A percentile compares a stretch with the other conserved stretches of the same genome.
Evolutionary conservation across 192 early-diverging fungal genomes (phyloP).

Genomic region (Mortierella claussenii): DNA sequence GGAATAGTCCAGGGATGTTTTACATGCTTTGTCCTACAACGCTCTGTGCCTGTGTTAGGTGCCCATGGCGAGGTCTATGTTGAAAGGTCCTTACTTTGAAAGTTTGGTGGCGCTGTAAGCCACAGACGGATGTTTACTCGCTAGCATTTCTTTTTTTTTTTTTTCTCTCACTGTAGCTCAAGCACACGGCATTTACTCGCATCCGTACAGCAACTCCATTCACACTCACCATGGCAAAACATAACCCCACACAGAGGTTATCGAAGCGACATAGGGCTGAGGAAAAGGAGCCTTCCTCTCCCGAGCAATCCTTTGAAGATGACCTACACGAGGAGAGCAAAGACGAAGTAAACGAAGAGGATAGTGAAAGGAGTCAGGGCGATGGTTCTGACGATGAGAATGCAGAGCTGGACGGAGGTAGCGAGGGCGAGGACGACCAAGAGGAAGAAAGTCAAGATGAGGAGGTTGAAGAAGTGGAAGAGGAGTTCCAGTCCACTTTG

Average conservation of each 20-base stretch:
- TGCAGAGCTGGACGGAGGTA: not conserved
- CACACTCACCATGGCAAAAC: not conserved
- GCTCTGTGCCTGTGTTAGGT: no score
- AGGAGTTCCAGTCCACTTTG: constrained; percentile 9
- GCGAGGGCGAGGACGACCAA: constrained; percentile 1
- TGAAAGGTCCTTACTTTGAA: no score
- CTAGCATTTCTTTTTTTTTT: no score
- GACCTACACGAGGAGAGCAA: not conserved
- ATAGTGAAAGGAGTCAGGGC: constrained; percentile 1
- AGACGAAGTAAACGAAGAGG: constrained; percentile 5
- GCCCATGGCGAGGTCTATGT: no score
- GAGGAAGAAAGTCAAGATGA: constrained; percentile 27
- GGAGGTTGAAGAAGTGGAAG: constrained; percentile 53
- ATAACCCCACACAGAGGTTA: not conserved
- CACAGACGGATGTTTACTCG: no score
- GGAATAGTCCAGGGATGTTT: no score
- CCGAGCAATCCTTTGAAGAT: not conserved
- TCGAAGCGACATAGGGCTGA: not conserved
- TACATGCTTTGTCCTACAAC: no score
- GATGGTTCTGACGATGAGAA: constrained; percentile 9
- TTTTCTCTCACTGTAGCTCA: no score
- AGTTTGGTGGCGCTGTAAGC: no score
- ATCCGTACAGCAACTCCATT: no score
- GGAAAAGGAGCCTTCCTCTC: not conserved
- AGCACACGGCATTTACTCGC: no score